Base-by-base conservation (phyloP, 2,329 filamentous ascomycete species). In the Laburnicola sp. region DNA sequence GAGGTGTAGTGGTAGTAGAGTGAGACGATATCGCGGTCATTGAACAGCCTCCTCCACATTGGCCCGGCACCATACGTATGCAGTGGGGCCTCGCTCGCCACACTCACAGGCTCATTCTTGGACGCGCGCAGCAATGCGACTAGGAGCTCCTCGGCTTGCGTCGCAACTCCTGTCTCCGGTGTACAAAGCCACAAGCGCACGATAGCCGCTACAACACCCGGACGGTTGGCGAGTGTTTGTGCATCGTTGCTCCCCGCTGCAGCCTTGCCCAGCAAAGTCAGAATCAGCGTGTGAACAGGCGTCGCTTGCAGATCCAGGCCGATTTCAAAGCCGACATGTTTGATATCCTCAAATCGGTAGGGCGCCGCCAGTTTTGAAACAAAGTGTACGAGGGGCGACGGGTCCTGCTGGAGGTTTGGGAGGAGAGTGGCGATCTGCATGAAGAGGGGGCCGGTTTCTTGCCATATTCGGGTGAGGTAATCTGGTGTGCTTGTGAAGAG, bases 11-110 rank as follows among this genome's bases (percentile, higher is more conserved):
- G 76, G 68, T 83, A 86, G 28, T 86, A 73, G 6, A 79, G 71
- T 1, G 73, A 74, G 58, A 85, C 85, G 5, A 86, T 77, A 60
- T 85, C 78, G 51, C 75, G 78, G 56, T 86, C 84, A 2, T 77
- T 76, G 59, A 87, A 86, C 0, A 86, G 58, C 16, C 84, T 79
- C 62, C 82, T 80, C 84, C 83, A 86, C 62, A 87, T 74, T 1
- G 84, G 68, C 1, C 65, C 69, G 37, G 59, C 59, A 6, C 60
- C 72, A 51, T 68, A 68, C 4, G 59, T 58, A 30, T 69, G 62
- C 9, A 59, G 32, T 22, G 58, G 62, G 38, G 54, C 63, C 52
- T 60, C 65, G 44, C 51, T 61, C 38, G 54, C 56, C 45, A 76
- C 69, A 45, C 83, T 80, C 0, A 59, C 59, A 9, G 69, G 66